Evolutionary conservation across 805 yeast genomes (phyloP), one percentile per base, ranked within the genome.

Genomic region (Candida orba): DNA sequence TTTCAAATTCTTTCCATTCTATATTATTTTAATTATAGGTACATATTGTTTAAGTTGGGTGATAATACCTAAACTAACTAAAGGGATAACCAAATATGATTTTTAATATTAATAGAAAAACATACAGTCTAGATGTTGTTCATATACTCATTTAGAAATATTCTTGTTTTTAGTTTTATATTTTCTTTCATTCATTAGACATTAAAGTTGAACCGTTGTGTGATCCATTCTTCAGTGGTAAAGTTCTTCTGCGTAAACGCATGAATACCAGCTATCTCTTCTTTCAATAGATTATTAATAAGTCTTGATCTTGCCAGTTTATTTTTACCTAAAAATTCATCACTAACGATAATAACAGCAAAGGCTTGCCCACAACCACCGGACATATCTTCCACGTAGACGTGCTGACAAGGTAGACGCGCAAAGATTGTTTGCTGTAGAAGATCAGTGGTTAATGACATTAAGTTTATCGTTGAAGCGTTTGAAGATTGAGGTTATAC

Each of bases 301-400:
- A 89, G 56, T 52, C 98, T 71, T 55, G 91, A 95, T 58, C 99
- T 76, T 69, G 80, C 76, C 40, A 93, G 69, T 60, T 84, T 85
- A 65, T 87, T 88, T 66, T 88, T 87, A 22, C 93, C 93, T 47
- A 71, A 63, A 62, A 95, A 93, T 20, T 69, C 58, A 37, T 78
- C 72, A 6, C 81, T 64, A 71, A 93, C 96, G 24, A 95, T 90
- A 7, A 86, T 75, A 30, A 89, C 96, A 33, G 95, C 96, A 64
- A 90, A 91, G 3, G 98, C 96, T 63, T 91, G 96, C 6, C 99
- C 99, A 65, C 99, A 93, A 1, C 99, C 99, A 14, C 62, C 62
- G 10, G 81, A 79, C 70, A 79, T 75, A 52, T 86, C 95, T 47
- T 76, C 81, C 7, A 86, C 89, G 54, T 81, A 83, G 10, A 81